phyloP scores from a whole-genome alignment of 164 flowering plant species.

The Sedum album region DNA sequence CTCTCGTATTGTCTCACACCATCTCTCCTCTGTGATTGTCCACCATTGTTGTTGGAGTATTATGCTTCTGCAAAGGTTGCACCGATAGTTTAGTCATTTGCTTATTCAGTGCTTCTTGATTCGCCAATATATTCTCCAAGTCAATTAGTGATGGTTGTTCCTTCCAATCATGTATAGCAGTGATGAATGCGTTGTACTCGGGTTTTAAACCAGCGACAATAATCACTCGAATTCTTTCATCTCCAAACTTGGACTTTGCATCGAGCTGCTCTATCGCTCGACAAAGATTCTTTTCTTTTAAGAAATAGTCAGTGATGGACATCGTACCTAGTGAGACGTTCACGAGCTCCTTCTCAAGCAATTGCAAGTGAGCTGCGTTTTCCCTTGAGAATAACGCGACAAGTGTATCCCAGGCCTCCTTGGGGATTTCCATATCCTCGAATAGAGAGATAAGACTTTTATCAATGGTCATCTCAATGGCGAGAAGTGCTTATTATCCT shows the following conservation, averaged over 20 bases:
- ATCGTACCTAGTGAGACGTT: too few relatives aligned
- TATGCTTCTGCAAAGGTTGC: not conserved
- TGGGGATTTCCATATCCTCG: not conserved
- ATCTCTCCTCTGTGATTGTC: not conserved
- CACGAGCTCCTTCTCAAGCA: not conserved
- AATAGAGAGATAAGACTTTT: not conserved
- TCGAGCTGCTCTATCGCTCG: not conserved
- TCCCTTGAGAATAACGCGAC: not conserved
- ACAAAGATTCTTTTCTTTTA: constrained; percentile 1
- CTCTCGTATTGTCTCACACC: not conserved
- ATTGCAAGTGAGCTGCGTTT: too few relatives aligned
- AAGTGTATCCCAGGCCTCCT: not conserved
- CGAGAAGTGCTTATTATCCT: not conserved
- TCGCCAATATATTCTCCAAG: too few relatives aligned
- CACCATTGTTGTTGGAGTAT: too few relatives aligned
- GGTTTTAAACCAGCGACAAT: too few relatives aligned
- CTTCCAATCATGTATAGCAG: too few relatives aligned
- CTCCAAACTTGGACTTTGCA: too few relatives aligned
- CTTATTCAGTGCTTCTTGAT: too few relatives aligned
- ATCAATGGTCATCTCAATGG: not conserved
- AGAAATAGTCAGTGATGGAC: not conserved
- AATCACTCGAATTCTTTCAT: too few relatives aligned
- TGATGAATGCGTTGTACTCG: too few relatives aligned
- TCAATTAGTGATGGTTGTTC: too few relatives aligned
- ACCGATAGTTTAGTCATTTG: too few relatives aligned